Base-by-base conservation (phyloP, 2,329 filamentous ascomycete genomes). In the Fusarium neocosmosporiellum region DNA sequence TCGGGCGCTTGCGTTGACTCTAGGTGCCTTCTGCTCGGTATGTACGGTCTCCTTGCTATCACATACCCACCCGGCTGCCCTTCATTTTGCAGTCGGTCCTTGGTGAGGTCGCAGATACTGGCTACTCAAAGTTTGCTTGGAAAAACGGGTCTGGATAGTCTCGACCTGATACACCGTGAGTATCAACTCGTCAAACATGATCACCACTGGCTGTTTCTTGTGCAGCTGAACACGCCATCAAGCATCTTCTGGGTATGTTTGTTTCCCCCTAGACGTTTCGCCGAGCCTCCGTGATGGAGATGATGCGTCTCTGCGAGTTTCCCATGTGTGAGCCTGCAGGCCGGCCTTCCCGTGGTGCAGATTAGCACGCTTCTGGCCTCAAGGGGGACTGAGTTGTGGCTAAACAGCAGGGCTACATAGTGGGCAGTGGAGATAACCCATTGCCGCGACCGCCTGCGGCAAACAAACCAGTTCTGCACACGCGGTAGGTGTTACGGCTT, bases 21-120 rank as follows among this genome's bases (percentile, higher is more conserved):
- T 48, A 50, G 27, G 54, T 57, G 34, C 60, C 27, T 60, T 50
- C 22, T 50, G 7, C 46, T 50, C 46, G 18, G 31, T 66, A 58
- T 63, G 54, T 63, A 72, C 60, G 41, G 43, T 37, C 58, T 50
- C 43, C 20, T 36, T 41, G 31, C 36, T 34, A 66, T 74, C 71
- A 72, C 71, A 62, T 62, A 69, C 46, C 71, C 68, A 64, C 71
- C 36, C 54, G 24, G 68, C 43, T 27, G 24, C 71, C 71, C 31
- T 66, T 74, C 50, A 74, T 69, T 61, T 70, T 58, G 63, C 55
- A 43, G 58, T 48, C 33, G 43, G 31, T 50, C 46, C 29, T 57
- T 50, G 55, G 48, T 61, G 20, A 72, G 31, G 43, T 43, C 39
- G 27, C 58, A 59, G 16, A 31, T 37, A 46, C 63, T 50, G 27